Conservation (phyloP, 306 rosid genomes). For the Hippophae gyantsensis region DNA sequence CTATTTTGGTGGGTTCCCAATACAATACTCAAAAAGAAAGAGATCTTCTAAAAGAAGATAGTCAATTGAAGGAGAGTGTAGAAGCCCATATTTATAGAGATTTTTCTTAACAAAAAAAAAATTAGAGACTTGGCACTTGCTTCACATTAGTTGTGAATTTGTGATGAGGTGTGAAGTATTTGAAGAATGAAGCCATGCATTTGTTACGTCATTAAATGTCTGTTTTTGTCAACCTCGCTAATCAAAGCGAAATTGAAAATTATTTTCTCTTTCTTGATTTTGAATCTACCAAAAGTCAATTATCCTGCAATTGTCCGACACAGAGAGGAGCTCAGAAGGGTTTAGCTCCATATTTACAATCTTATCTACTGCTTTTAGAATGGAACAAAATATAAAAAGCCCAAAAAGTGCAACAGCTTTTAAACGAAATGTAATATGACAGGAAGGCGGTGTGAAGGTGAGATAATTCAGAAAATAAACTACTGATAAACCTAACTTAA, state of each 20-base stretch:
- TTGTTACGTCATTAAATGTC: slow-evolving; percentile 1
- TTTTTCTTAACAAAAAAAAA: too few relatives aligned
- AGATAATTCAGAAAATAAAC: too few relatives aligned
- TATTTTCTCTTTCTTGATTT: slow-evolving; percentile 5
- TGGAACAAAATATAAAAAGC: neutral
- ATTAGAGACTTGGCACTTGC: slow-evolving; percentile 15
- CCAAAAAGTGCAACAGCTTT: neutral
- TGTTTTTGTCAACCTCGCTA: neutral
- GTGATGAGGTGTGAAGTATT: slow-evolving; percentile 10
- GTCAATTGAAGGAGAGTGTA: neutral
- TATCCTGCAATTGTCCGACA: slow-evolving; percentile 16
- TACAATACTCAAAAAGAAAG: neutral
- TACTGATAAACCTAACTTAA: too few relatives aligned
- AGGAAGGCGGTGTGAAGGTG: too few relatives aligned
- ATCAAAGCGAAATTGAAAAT: slow-evolving; percentile 17
- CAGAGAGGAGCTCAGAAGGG: slow-evolving; percentile 44
- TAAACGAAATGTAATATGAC: too few relatives aligned
- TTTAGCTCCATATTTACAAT: slow-evolving; percentile 6
- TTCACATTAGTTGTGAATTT: slow-evolving; percentile 13
- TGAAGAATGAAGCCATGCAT: slow-evolving; percentile 16
- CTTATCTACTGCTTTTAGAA: slow-evolving; percentile 6
- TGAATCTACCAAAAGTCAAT: slow-evolving; percentile 3
- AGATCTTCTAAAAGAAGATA: neutral
- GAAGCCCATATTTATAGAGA: slow-evolving; percentile 3
- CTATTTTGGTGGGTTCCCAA: slow-evolving; percentile 10